phyloP scores from a whole-genome alignment of 192 early-diverging fungal genomes.

The Rhizoclosmatium sp. region DNA sequence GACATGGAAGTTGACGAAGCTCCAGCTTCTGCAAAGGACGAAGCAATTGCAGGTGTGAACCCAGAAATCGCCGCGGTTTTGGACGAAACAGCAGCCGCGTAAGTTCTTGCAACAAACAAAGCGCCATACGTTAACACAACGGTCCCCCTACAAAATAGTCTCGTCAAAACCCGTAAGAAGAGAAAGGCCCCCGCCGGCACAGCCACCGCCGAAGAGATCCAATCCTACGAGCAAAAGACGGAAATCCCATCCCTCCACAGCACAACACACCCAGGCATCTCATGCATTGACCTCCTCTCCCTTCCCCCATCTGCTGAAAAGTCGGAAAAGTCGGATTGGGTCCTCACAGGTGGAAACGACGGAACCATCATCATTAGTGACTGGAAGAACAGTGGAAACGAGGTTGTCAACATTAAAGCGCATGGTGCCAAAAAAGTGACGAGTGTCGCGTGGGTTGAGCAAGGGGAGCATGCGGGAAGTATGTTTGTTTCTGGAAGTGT shows the following conservation, averaged over 20 bases:
- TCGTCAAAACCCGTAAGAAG: constrained; percentile 77
- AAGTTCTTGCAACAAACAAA: neutral
- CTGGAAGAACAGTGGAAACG: constrained; percentile 57
- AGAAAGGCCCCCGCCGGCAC: constrained; percentile 77
- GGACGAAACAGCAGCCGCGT: constrained; percentile 44
- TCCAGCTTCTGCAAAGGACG: constrained; percentile 45
- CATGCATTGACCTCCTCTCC: constrained; percentile 41
- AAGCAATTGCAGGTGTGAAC: constrained; percentile 47
- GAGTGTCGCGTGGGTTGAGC: constrained; percentile 70
- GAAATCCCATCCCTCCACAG: constrained; percentile 72
- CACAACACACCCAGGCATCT: constrained; percentile 76
- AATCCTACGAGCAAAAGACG: constrained; percentile 58
- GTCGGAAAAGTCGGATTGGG: constrained; percentile 48
- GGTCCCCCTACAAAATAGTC: constrained; percentile 36
- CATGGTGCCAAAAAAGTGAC: constrained; percentile 81
- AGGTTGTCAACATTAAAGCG: constrained; percentile 75
- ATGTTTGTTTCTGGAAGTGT: constrained; percentile 77
- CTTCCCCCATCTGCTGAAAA: constrained; percentile 8
- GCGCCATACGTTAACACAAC: neutral
- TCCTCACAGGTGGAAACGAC: constrained; percentile 82
- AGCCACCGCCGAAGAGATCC: constrained; percentile 72
- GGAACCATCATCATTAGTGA: constrained; percentile 80
- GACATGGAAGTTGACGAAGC: constrained; percentile 60
- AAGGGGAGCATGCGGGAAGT: constrained; percentile 51
- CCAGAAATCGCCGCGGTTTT: constrained; percentile 48